Evolutionary conservation across 192 early-diverging fungal genomes (phyloP), one percentile per base, ranked within the genome.

Genomic region (Coemansia furcata): DNA sequence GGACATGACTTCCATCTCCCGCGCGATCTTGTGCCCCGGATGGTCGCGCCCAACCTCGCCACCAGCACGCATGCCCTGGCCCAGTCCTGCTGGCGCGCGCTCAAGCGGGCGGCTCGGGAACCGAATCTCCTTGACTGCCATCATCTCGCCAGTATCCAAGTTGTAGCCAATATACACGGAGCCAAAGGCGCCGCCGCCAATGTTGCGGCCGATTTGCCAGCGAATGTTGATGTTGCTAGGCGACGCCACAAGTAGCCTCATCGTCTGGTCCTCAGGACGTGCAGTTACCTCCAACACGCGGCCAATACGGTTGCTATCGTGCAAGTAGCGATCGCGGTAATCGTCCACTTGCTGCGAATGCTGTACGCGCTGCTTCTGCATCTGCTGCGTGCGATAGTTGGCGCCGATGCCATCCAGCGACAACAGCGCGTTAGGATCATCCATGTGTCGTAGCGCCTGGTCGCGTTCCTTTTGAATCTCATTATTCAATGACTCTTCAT

Each of bases 71-170:
- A 49, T 15, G 52, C 29, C 30, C 12, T 32, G 52, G 26, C 52
- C 52, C 52, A 54, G 52, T 14, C 52, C 52, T 6, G 52, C 54
- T 7, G 29, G 54, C 8, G 58, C 57, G 39, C 66, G 68, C 29
- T 60, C 62, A 8, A 66, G 50, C 76, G 71, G 66, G 71, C 88
- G 44, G 86, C 68, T 90, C 14, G 88, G 90, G 79, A 94, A 92
- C 29, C 89, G 84, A 61, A 96, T 96, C 67, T 95, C 95, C 72
- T 96, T 96, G 67, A 95, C 95, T 0, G 95, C 95, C 90, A 96
- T 93, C 17, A 94, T 67, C 59, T 91, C 92, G 38, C 90, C 89
- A 2, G 91, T 87, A 68, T 92, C 91, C 33, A 93, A 85, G 57
- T 95, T 95, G 63, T 91, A 88, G 8, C 89, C 95, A 57, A 90